A percentile compares a stretch with the other conserved stretches of the same genome.
phyloP scores from a whole-genome alignment of 1,139 yeast species.

The Suhomyces choctaworum region DNA sequence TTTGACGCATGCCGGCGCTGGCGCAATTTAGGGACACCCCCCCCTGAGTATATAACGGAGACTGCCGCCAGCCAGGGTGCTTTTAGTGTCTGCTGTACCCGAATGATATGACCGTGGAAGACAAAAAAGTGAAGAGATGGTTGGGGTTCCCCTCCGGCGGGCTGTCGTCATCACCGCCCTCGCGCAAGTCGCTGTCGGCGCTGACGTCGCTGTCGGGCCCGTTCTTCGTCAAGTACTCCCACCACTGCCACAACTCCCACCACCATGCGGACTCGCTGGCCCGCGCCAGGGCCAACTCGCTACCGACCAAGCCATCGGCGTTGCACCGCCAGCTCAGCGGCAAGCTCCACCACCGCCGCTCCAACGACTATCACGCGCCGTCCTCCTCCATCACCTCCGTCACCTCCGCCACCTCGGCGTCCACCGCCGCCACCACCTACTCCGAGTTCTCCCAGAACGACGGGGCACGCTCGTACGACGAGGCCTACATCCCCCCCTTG shows the following conservation, averaged over 20 bases:
- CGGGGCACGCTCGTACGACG: slow-evolving; percentile 4
- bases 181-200: background rate
- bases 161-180: background rate
- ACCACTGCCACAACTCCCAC: slow-evolving; percentile 2
- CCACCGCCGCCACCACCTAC: background rate
- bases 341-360: background rate
- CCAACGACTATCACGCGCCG: background rate
- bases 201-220: background rate
- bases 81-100: too few species aligned
- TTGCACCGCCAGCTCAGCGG: slow-evolving; percentile 1
- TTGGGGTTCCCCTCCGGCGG: background rate
- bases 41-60: too few species aligned
- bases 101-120: slow-evolving; percentile 3
- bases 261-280: background rate
- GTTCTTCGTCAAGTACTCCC: background rate
- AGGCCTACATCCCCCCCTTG: slow-evolving; percentile 13
- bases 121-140: slow-evolving; percentile 5
- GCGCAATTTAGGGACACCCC: too few species aligned
- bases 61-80: too few species aligned
- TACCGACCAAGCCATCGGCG: slow-evolving; percentile 1
- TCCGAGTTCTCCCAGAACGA: background rate
- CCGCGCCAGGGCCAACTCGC: slow-evolving; percentile 6
- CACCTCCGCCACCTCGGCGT: slow-evolving; percentile 1
- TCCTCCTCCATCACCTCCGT: background rate
- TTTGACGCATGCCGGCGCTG: too few species aligned